Evolutionary conservation across 495 filamentous ascomycete species (phyloP), one percentile per base, ranked within the genome.

Genomic region (Aspergillus nidulans): DNA sequence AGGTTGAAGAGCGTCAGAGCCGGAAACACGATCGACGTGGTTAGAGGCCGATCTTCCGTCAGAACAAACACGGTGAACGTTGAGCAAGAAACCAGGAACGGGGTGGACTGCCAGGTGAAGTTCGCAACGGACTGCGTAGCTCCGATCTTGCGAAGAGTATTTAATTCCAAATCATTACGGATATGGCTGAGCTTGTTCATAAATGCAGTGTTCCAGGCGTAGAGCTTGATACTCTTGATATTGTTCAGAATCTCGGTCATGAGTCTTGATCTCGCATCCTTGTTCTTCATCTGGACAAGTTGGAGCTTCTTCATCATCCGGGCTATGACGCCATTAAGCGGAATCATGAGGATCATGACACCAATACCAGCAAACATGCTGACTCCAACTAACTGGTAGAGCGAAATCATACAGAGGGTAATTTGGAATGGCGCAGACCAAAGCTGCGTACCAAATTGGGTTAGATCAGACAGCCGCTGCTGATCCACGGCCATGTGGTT

Each of bases 81-180:
- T 8, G 89, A 91, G 74, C 92, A 97, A 13, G 95, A 97, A 13
- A 99, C 95, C 28, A 99, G 81, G 76, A 99, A 99, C 8, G 95
- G 95, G 9, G 95, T 97, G n/a, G 89, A 94, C n/a, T 89, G 89
- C 95, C 95, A 99, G 21, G 95, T 97, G 56, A 99, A 99, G 63
- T 95, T 97, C 25, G 95, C 90, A 69, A 97, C 77, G 6, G 92
- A 88, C 69, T 96, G 91, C 1, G 91, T 85, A 43, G 92, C 91
- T 43, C 95, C 95, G 58, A 99, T 97, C 65, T 92, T 96, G 49
- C 92, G 89, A 38, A 97, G 86, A 13, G 95, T 97, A 69, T 92
- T 90, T 41, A 99, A 75, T 72, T 99, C 95, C 63, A 89, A 81
- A 58, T 98, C 92, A 72, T 97, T 97, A 67, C 95, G 81, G 56